These are phyloP conservation scores for Leccinum aurantiacum DNA, from an alignment of 768 basidiomycete species.

Conservation along the genomic window DNA sequence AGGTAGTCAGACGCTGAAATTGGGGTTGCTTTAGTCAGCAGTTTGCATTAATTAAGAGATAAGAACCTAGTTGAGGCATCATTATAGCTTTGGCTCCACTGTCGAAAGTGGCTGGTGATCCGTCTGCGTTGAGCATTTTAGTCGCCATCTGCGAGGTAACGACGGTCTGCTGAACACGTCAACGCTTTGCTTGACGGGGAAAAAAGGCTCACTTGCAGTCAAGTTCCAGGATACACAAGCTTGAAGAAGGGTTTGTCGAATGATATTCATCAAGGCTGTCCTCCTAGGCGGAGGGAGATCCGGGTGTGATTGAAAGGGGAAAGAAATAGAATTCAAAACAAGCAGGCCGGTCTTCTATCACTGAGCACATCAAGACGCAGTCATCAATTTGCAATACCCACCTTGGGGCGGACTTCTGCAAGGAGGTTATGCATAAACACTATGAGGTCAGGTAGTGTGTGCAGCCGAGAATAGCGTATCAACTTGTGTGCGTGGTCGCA, in stretches of 20 bases:
- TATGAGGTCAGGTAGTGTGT: slow-evolving; percentile 54
- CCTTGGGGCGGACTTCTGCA: slow-evolving; percentile 48
- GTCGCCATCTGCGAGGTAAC: slow-evolving; percentile 70
- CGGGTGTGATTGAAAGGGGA: slow-evolving; percentile 57
- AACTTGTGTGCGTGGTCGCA: slow-evolving; percentile 29
- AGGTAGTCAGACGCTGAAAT: slow-evolving; percentile 38
- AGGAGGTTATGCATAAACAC: slow-evolving; percentile 57
- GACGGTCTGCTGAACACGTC: slow-evolving; percentile 41
- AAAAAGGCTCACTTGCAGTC: slow-evolving; percentile 40
- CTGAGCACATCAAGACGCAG: slow-evolving; percentile 11
- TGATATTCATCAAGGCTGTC: slow-evolving; percentile 45
- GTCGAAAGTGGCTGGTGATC: slow-evolving; percentile 64
- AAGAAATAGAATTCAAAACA: slow-evolving; percentile 66
- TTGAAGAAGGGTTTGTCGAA: slow-evolving; percentile 54
- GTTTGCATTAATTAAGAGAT: slow-evolving; percentile 8
- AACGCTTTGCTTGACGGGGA: slow-evolving; percentile 2
- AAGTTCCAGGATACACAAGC: slow-evolving; percentile 47
- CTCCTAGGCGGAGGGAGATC: slow-evolving; percentile 40
- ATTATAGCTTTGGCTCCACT: slow-evolving; percentile 62
- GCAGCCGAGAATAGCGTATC: slow-evolving; percentile 35
- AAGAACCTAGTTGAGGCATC: slow-evolving; percentile 62
- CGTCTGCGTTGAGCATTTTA: slow-evolving; percentile 63
- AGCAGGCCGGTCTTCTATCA: slow-evolving; percentile 49
- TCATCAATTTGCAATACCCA: slow-evolving; percentile 31
- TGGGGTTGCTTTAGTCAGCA: slow-evolving; percentile 8